Base-by-base conservation (phyloP, 768 basidiomycete genomes). In the Rhodotorula toruloides region DNA sequence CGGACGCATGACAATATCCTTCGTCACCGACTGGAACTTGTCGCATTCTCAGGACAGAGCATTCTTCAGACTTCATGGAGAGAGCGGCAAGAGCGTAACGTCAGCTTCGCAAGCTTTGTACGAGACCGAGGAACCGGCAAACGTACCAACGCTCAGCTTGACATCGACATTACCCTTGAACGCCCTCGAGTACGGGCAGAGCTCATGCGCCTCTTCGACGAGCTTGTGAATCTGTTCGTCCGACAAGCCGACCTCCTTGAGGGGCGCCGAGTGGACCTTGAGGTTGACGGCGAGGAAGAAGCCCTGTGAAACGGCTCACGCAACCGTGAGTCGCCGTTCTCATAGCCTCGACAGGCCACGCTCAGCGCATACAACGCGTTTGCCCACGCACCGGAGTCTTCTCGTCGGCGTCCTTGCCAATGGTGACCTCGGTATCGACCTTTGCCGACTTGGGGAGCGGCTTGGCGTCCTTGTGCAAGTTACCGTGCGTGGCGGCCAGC, bases 111-210 rank as follows among this genome's bases (percentile, higher is more conserved):
- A n/a, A n/a, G n/a, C n/a, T n/a, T n/a, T n/a, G n/a, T n/a, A n/a
- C n/a, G n/a, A n/a, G n/a, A n/a, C n/a, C n/a, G n/a, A n/a, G n/a
- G n/a, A n/a, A n/a, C n/a, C n/a, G n/a, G n/a, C n/a, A n/a, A n/a
- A 40, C 61, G 17, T n/a, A 63, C 67, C 60, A 34, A 67, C 29
- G 21, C 52, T 48, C 11, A 63, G 55, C 14, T 47, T 58, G 50
- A 68, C 67, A 17, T 67, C 68, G 21, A 74, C 57, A 56, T 74
- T 74, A n/a, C 72, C 73, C 47, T 48, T 44, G n/a, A 56, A 61
- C 5, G 73, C 73, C 14, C 73, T 48, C 13, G 48, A 54, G 61
- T 74, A 74, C 3, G 73, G 73, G 61, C 73, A 74, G 53, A 72
- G 47, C 46, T 63, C 62, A 59, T 72, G 71, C 13, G 73, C 69